These are phyloP conservation scores for Pseudogymnoascus sp. DNA, from an alignment of 2,329 filamentous ascomycete genomes.

Conservation along the genomic window DNA sequence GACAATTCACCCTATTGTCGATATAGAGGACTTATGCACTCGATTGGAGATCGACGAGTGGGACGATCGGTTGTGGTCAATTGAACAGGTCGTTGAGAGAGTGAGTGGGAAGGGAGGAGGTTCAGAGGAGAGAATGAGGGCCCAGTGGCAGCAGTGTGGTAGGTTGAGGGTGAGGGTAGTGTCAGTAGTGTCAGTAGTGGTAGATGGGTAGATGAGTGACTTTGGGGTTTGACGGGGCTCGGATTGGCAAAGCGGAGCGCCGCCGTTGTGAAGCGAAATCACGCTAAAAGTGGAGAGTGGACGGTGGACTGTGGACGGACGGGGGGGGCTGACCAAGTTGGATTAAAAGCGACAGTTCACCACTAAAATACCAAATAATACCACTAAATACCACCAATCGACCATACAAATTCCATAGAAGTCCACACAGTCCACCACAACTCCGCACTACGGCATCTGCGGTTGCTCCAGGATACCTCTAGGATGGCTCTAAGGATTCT, in stretches of 20 bases:
- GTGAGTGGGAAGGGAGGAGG: not conserved
- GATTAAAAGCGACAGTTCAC: not conserved
- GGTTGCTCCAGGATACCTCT: not conserved
- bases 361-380: not conserved
- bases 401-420: not conserved
- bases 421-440: not conserved
- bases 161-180: not conserved
- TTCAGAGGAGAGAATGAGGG: constrained; percentile 4
- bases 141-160: not conserved
- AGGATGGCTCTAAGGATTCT: not conserved
- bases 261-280: constrained; percentile 7
- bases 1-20: not conserved
- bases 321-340: constrained; percentile 12
- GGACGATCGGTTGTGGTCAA: constrained; percentile 2
- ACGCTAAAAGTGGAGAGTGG: constrained; percentile 11
- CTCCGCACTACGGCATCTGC: not conserved
- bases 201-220: not conserved
- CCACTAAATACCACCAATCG: not conserved
- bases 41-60: constrained; percentile 5
- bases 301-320: constrained; percentile 25
- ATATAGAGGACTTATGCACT: not conserved
- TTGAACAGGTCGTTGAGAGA: not conserved
- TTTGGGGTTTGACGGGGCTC: constrained; percentile 4
- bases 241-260: constrained; percentile 2
- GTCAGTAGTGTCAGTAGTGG: not conserved